Base-by-base conservation (phyloP, 2,329 filamentous ascomycete genomes). In the Aspergillus uvarum region DNA sequence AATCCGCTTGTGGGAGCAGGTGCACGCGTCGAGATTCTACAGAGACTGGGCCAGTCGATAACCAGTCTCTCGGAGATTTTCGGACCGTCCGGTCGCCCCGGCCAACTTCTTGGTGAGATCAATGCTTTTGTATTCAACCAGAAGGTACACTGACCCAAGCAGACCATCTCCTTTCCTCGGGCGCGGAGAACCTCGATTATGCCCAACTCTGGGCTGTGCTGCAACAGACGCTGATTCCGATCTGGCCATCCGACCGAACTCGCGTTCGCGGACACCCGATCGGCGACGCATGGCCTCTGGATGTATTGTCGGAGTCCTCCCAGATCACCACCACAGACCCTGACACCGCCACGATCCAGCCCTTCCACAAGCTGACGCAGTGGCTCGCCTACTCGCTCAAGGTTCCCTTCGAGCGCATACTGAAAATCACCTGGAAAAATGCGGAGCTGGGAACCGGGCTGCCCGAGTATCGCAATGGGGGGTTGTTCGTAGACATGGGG, bases 371-470 rank as follows among this genome's bases (percentile, higher is more conserved):
- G 64, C 80, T 90, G 8, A 90, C 88, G 0, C 88, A 91, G 70
- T 91, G 88, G 89, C 81, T 91, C 5, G 84, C 84, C 1, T 91
- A 91, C 73, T 90, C 88, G 0, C 78, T 91, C 7, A 90, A 89
- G 77, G 87, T 90, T 4, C 84, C 85, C 0, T 86, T 87, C 66
- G 78, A 81, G 51, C 79, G 80, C 2, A 72, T 86, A 1, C 74
- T 87, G 10, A 78, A 78, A 1, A 77, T 82, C 14, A 74, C 80
- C 12, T 85, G 85, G 74, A 77, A 74, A 8, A 85, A 84, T 42
- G 73, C 78, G 2, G 77, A 83, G 21, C 80, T 87, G 0, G 80
- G 88, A 8, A 91, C 89, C 0, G 89, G 86, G 0, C 77, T 91
- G 3, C 87, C 89, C 0, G 89, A 91, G 69, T 91, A 91, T 65